Evolutionary conservation across 2,329 filamentous ascomycete genomes (phyloP), one percentile per base, ranked within the genome.

Genomic region (Myriosclerotinia curreyana): DNA sequence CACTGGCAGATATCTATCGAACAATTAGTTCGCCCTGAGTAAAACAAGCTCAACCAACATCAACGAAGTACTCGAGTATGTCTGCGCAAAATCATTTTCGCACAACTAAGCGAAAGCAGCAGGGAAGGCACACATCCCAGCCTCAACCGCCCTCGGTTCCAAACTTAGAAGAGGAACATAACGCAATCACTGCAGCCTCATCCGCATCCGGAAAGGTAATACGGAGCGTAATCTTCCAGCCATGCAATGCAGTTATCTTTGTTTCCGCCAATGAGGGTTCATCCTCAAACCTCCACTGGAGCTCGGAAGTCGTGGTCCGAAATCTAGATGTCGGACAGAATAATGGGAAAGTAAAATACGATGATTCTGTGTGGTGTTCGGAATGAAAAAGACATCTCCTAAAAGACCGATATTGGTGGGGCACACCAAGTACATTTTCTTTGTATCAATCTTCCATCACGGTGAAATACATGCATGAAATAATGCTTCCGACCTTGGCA

Each of bases 171-270:
- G 31, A n/a, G 55, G 55, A 42, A 59, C n/a, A 25, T 59, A n/a
- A 48, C 42, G 55, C 55, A 59, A 38, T 28, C 25, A 42, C 55
- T 38, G 42, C 55, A 59, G 55, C 42, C 42, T 48, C 55, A 58
- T 48, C 55, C 44, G 44, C 44, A 25, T 25, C 31, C 49, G 28
- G 49, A 62, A 62, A 51, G 51, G 46, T 34, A 59, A 31, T n/a
- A 49, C 64, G 66, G 66, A 67, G 55, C 31, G n/a, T 66, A 49
- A 49, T 56, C 53, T 64, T 68, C 65, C 66, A 63, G 64, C 52
- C 46, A 44, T 22, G 48, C 49, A 60, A 46, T 49, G 36, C 22
- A 40, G 28, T 11, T 3, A 25, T 38, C 15, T 48, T 7, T 12
- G 25, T 48, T 59, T 59, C 55, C 55, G 55, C 42, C 55, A 59